These are phyloP conservation scores for Hirschioporus abietinus DNA, from an alignment of 768 basidiomycete genomes.

Conservation along the genomic window DNA sequence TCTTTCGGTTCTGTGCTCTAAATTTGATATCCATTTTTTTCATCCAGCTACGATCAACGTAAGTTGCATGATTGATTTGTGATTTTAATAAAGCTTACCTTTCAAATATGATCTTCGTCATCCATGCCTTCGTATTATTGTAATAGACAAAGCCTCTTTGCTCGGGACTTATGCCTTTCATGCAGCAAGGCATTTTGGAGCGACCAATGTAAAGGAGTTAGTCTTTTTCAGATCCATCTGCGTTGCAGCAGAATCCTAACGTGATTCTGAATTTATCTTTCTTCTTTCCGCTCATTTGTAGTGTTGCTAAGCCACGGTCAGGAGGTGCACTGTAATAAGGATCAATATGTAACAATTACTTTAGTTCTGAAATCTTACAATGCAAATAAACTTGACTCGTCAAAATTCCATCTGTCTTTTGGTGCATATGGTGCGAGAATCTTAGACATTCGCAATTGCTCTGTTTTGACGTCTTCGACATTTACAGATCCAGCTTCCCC, in stretches of 20 bases:
- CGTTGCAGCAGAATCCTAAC: constrained; percentile 29
- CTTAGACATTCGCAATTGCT: constrained; percentile 14
- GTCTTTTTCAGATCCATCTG: constrained; percentile 28
- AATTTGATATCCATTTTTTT: constrained; percentile 23
- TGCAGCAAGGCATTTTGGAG: constrained; percentile 24
- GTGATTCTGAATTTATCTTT: constrained; percentile 26
- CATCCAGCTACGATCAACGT: no score
- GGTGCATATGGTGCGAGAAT: constrained; percentile 18
- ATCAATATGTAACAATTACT: neutral
- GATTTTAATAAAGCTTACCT: constrained; percentile 25
- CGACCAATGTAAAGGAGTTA: constrained; percentile 31
- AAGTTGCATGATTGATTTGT: constrained; percentile 5
- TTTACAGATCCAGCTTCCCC: constrained; percentile 27
- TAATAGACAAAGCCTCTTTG: constrained; percentile 31
- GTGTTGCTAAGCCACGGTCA: constrained; percentile 26
- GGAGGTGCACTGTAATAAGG: constrained; percentile 22
- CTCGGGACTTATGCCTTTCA: constrained; percentile 20
- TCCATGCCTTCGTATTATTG: constrained; percentile 35
- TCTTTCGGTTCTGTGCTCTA: constrained; percentile 16
- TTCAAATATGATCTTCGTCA: constrained; percentile 30
- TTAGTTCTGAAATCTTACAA: constrained; percentile 10
- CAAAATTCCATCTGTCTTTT: constrained; percentile 19
- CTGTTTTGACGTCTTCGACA: constrained; percentile 17
- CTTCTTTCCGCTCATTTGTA: constrained; percentile 31
- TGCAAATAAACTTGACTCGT: constrained; percentile 12